A percentile compares a stretch with the other conserved stretches of the same genome.
These are phyloP conservation scores for Prunus salicina DNA, from an alignment of 306 rosid genomes.

Conservation along the genomic window DNA sequence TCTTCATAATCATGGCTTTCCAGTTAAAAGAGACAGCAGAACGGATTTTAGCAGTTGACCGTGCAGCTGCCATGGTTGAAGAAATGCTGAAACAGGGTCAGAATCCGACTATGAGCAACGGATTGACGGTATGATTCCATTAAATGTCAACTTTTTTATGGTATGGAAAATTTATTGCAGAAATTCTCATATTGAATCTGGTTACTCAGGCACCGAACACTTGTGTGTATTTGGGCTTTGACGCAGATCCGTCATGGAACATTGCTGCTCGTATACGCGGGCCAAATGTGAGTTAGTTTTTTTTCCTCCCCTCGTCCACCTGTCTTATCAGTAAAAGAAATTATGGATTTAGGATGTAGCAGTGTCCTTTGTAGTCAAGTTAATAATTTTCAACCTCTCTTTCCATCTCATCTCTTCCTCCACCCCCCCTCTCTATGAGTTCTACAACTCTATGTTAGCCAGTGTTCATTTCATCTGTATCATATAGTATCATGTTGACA, in stretches of 20 bases:
- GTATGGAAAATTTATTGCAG: conserved; percentile 14
- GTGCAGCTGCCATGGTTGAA: conserved; percentile 93
- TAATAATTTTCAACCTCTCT: not conserved
- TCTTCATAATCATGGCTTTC: conserved; percentile 19
- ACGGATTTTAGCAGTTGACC: conserved; percentile 81
- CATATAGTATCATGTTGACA: not conserved
- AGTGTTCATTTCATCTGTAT: not conserved
- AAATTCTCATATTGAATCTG: conserved; percentile 25
- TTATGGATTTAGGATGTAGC: conserved; percentile 12
- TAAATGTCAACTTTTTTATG: conserved; percentile 14
- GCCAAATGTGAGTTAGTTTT: conserved; percentile 69
- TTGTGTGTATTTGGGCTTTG: conserved; percentile 81
- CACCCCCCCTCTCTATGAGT: not conserved
- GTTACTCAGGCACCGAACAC: conserved; percentile 51
- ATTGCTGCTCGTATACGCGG: conserved; percentile 88
- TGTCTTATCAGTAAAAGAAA: conserved; percentile 5
- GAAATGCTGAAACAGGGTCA: conserved; percentile 76
- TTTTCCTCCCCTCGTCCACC: conserved; percentile 1
- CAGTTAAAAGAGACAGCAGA: conserved; percentile 91
- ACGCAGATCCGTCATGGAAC: conserved; percentile 70
- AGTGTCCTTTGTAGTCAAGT: not conserved
- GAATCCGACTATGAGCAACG: conserved; percentile 41
- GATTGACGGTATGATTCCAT: conserved; percentile 48
- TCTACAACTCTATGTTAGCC: not conserved
- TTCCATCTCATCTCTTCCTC: not conserved